A percentile compares a stretch with the other conserved stretches of the same genome.
Evolutionary conservation across 1,284 basidiomycete genomes (phyloP).

Genomic region (Leccinum brunneo-olivaceum): DNA sequence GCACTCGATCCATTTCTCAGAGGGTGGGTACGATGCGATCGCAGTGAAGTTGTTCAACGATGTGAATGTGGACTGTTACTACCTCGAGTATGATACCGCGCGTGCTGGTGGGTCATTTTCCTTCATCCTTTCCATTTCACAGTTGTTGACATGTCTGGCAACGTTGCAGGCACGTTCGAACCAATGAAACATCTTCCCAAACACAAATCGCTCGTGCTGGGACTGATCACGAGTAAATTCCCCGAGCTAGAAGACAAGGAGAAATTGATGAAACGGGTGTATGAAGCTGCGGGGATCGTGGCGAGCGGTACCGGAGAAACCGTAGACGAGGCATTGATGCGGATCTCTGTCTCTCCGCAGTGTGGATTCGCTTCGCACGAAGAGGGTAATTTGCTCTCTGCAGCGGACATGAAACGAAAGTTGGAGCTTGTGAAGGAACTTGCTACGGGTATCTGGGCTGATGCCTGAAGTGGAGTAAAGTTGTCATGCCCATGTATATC

Average conservation of each 20-base stretch:
- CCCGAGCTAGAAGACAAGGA: no score
- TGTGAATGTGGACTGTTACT: constrained; percentile 72
- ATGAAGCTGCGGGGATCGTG: no score
- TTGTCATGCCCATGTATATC: no score
- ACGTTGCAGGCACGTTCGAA: constrained; percentile 39
- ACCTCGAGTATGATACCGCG: constrained; percentile 75
- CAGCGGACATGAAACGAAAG: constrained; percentile 22
- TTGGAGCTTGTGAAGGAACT: constrained; percentile 22
- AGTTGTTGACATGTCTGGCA: not conserved
- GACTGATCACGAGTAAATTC: no score
- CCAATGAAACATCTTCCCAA: no score
- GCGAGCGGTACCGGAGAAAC: constrained; percentile 47
- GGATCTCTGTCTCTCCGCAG: constrained; percentile 65
- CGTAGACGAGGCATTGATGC: constrained; percentile 50
- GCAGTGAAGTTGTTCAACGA: constrained; percentile 67
- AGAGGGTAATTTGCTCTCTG: constrained; percentile 44
- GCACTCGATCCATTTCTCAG: constrained; percentile 61
- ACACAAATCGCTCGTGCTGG: no score
- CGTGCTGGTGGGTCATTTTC: constrained; percentile 47
- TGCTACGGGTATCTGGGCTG: constrained; percentile 21
- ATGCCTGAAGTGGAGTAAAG: constrained; percentile 8
- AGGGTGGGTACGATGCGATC: constrained; percentile 72
- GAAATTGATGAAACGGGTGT: no score
- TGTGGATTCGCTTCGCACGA: constrained; percentile 71
- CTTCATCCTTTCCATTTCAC: not conserved